These are phyloP conservation scores for Veloboletus limbatus DNA, from an alignment of 1,284 basidiomycete genomes.

Conservation along the genomic window DNA sequence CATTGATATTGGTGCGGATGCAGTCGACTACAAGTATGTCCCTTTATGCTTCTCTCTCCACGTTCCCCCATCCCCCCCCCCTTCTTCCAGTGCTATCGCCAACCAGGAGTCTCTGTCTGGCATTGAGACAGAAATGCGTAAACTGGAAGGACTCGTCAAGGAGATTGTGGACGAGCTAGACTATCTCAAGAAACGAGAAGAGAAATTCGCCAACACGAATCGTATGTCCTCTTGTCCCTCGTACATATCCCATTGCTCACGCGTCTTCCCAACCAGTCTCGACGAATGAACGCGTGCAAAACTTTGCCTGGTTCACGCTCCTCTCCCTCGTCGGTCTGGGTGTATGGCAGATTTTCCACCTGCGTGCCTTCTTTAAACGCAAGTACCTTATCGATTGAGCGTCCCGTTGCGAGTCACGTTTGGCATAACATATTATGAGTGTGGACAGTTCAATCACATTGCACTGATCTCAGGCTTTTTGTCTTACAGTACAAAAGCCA, in stretches of 20 bases:
- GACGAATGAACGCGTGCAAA: conserved; percentile 88
- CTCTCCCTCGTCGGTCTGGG: conserved; percentile 81
- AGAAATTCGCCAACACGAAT: conserved; percentile 89
- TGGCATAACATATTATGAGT: conserved; percentile 1
- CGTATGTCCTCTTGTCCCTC: conserved; percentile 49
- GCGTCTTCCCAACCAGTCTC: conserved; percentile 59
- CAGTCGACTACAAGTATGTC: conserved; percentile 95
- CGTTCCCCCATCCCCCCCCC: not conserved
- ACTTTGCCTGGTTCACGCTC: conserved; percentile 89
- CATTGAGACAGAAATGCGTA: conserved; percentile 97
- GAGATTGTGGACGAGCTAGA: conserved; percentile 94
- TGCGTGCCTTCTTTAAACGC: conserved; percentile 92
- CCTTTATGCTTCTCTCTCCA: not conserved
- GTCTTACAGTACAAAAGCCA: no score
- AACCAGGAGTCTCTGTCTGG: conserved; percentile 97
- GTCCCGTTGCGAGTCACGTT: conserved; percentile 4
- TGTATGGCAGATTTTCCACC: conserved; percentile 92
- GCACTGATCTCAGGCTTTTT: no score
- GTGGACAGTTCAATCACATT: conserved; percentile 1
- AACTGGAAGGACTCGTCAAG: conserved; percentile 91
- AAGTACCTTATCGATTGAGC: conserved; percentile 93
- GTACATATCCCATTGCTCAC: conserved; percentile 5
- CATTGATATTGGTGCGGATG: conserved; percentile 97
- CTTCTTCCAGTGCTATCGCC: conserved; percentile 83
- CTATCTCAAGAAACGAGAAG: conserved; percentile 89